Evolutionary conservation across 108 stramenopile genomes (phyloP), one percentile per base, ranked within the genome.

Genomic region (Parmales sp.): DNA sequence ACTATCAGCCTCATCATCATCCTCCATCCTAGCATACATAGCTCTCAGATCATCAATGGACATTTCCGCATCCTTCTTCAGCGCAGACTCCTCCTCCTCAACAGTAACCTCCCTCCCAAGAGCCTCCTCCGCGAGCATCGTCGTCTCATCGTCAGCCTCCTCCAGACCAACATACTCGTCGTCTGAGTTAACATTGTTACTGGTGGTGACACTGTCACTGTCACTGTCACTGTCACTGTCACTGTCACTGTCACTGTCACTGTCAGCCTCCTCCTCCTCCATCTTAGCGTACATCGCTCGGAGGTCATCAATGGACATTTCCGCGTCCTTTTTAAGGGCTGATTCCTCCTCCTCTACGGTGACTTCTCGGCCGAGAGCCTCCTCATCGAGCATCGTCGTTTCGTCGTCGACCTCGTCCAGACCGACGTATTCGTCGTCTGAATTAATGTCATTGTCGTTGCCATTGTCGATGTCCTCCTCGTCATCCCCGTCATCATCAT

Each of bases 121-220:
- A 49, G 67, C 72, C 76, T 86, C 84, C 76, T 90, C 86, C 8
- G 82, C 84, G 48, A 78, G 81, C 28, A 87, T 79, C 0, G 88
- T 90, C 34, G 84, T 85, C 72, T 86, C 88, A 51, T 87, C 88
- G 64, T 90, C 88, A 18, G 69, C 65, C 18, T n/a, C 37, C 0
- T 69, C 50, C 39, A 77, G 69, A n/a, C n/a, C n/a, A n/a, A n/a
- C n/a, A n/a, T n/a, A n/a, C n/a, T n/a, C n/a, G n/a, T n/a, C n/a
- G n/a, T n/a, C n/a, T n/a, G n/a, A n/a, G n/a, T n/a, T n/a, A n/a
- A n/a, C n/a, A n/a, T n/a, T n/a, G n/a, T n/a, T n/a, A n/a, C n/a
- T n/a, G n/a, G n/a, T n/a, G n/a, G n/a, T 31, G 34, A 31, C 51
- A 9, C 11, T 31, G 11, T 54, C 51, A 31, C 34, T 11, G 11